Evolutionary conservation across 345 rosid species (phyloP).

Genomic region (Psidium guajava): DNA sequence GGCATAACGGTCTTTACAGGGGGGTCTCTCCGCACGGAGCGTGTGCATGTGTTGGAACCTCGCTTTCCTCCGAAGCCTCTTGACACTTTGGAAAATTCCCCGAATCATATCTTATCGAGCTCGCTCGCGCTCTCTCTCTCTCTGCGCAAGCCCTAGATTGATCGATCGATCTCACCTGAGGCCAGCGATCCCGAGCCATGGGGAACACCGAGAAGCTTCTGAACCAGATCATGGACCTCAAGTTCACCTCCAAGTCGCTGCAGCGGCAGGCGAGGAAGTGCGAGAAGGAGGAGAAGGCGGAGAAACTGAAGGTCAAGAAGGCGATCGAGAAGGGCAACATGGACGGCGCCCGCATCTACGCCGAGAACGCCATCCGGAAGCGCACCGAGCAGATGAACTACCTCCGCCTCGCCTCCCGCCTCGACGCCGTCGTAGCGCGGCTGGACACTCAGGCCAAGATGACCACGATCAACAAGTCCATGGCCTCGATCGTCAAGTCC

Average conservation of each 20-base stretch:
- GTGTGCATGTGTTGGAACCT: not conserved
- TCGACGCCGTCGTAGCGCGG: conserved; percentile 93
- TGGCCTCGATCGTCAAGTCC: conserved; percentile 81
- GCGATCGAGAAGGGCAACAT: conserved; percentile 97
- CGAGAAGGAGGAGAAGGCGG: conserved; percentile 99
- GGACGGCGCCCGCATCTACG: conserved; percentile 99
- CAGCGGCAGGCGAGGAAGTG: conserved; percentile 88
- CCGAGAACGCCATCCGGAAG: conserved; percentile 92
- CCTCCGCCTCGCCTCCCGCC: conserved; percentile 81
- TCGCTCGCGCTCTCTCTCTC: not conserved
- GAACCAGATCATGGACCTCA: conserved; percentile 95
- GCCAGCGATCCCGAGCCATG: conserved; percentile 15
- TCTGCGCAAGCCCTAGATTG: not conserved
- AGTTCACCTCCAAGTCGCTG: conserved; percentile 83
- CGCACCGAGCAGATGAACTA: conserved; percentile 98
- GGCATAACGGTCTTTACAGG: not conserved
- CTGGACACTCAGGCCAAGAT: conserved; percentile 96
- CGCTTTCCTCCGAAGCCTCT: not conserved
- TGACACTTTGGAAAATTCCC: not conserved
- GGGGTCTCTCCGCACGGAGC: not conserved
- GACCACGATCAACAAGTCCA: conserved; percentile 83
- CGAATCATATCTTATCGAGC: not conserved
- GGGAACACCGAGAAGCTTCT: conserved; percentile 87
- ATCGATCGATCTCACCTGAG: not conserved
- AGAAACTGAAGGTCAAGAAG: conserved; percentile 89